Conservation (phyloP, 805 yeast species). For the Torulaspora gathmanii region DNA sequence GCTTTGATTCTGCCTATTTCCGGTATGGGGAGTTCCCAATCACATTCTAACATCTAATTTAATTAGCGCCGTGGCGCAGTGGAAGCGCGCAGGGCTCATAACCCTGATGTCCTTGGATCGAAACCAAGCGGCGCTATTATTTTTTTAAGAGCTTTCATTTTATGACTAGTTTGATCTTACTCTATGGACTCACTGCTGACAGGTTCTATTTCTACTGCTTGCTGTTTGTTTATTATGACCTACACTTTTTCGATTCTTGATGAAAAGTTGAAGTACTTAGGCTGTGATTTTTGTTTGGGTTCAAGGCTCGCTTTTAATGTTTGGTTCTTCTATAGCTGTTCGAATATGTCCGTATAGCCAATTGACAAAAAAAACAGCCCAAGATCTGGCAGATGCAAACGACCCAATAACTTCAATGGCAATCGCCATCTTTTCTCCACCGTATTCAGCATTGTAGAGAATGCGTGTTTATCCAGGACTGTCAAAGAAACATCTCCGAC, state of each 20-base stretch:
- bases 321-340: conserved; percentile 3
- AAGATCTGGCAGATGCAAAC: conserved; percentile 5
- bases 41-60: background rate
- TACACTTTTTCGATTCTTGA: too few species aligned
- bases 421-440: conserved; percentile 6
- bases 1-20: too few species aligned
- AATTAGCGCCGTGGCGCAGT: conserved; percentile 92
- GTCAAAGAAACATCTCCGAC: conserved; percentile 10
- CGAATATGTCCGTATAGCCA: conserved; percentile 12
- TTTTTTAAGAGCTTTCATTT: conserved; percentile 14
- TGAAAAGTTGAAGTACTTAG: too few species aligned
- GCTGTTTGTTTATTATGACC: too few species aligned
- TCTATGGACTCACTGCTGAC: too few species aligned
- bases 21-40: background rate
- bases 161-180: too few species aligned
- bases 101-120: conserved; percentile 98
- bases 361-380: conserved; percentile 11
- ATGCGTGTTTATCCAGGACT: conserved; percentile 6
- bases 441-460: conserved; percentile 3
- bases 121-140: conserved; percentile 85
- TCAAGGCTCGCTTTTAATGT: background rate
- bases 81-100: conserved; percentile 99
- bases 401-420: conserved; percentile 1
- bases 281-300: background rate
- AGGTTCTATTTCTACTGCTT: too few species aligned